Evolutionary conservation across 805 yeast genomes (phyloP).

Genomic region (Pichia pseudocactophila): DNA sequence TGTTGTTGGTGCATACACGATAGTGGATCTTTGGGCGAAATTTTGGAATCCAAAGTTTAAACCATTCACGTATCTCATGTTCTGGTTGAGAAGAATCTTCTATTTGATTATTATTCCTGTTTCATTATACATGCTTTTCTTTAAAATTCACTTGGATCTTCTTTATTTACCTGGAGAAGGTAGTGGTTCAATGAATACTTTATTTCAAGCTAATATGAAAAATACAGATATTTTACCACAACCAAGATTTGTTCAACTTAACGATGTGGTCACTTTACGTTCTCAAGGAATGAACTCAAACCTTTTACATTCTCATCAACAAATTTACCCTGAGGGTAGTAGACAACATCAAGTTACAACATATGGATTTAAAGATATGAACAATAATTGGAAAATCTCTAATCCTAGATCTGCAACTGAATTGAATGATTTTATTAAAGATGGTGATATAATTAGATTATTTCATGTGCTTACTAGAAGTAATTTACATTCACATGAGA

Average conservation of each 20-base stretch:
- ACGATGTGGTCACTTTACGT: conserved; percentile 56
- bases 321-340: conserved; percentile 83
- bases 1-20: conserved; percentile 82
- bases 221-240: conserved; percentile 58
- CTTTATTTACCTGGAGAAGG: conserved; percentile 75
- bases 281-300: conserved; percentile 67
- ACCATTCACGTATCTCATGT: conserved; percentile 41
- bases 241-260: conserved; percentile 56
- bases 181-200: conserved; percentile 81
- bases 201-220: conserved; percentile 79
- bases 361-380: conserved; percentile 79
- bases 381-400: conserved; percentile 60
- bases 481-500: conserved; percentile 64
- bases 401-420: conserved; percentile 27
- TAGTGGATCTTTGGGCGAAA: conserved; percentile 84
- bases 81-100: conserved; percentile 59
- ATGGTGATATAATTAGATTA: conserved; percentile 56
- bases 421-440: conserved; percentile 30
- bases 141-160: conserved; percentile 69
- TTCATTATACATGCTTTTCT: conserved; percentile 51
- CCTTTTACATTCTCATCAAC: conserved; percentile 81
- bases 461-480: conserved; percentile 53
- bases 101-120: conserved; percentile 61
- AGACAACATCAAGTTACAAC: conserved; percentile 92
- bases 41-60: conserved; percentile 59